Conservation (phyloP, 2,329 filamentous ascomycete species). For the Xylaria sp. region DNA sequence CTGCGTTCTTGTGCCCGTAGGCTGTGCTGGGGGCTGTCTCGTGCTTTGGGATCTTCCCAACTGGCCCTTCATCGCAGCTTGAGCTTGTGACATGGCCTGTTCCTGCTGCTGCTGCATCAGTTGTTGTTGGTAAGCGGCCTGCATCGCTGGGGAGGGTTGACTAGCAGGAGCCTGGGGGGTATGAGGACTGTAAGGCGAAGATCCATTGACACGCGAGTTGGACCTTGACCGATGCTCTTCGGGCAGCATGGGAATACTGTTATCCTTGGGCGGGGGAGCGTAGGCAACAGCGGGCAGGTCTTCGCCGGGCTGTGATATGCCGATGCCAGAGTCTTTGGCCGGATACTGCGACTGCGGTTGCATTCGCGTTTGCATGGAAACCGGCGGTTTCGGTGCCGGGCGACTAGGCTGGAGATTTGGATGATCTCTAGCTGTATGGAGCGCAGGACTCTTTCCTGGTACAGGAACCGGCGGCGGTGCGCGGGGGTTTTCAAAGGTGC, state of each 20-base stretch:
- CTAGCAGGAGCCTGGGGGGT: constrained; percentile 55
- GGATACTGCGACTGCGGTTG: constrained; percentile 67
- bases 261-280: constrained; percentile 61
- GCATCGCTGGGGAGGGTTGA: constrained; percentile 54
- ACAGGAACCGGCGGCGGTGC: constrained; percentile 89
- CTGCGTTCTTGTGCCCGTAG: constrained; percentile 65
- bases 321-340: constrained; percentile 72
- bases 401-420: constrained; percentile 79
- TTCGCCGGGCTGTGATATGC: constrained; percentile 68
- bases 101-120: constrained; percentile 85
- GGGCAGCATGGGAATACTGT: constrained; percentile 66
- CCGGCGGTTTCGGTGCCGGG: constrained; percentile 88
- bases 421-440: constrained; percentile 60
- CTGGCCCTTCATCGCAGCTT: constrained; percentile 79
- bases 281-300: constrained; percentile 63
- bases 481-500: constrained; percentile 96
- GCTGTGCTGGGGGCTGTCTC: constrained; percentile 66
- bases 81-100: constrained; percentile 81
- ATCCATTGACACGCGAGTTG: constrained; percentile 71
- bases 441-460: constrained; percentile 58
- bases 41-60: constrained; percentile 80
- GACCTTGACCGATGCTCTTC: constrained; percentile 76
- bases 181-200: constrained; percentile 60
- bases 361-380: constrained; percentile 67
- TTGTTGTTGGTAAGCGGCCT: constrained; percentile 70